Evolutionary conservation across 2,329 filamentous ascomycete species (phyloP).

Genomic region (Gremmenia infestans): DNA sequence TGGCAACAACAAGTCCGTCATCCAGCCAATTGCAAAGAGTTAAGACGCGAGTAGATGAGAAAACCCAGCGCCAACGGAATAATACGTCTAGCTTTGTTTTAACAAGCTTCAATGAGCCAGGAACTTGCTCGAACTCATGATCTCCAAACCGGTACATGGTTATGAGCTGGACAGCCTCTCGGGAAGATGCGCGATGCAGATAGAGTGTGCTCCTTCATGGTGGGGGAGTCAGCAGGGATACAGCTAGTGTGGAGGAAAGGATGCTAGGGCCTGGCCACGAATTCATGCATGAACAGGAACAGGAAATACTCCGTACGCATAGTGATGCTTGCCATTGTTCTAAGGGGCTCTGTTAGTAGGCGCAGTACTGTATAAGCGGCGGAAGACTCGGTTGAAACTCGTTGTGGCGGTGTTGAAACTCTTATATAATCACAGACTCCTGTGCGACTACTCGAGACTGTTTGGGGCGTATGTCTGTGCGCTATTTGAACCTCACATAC

Average conservation of each 20-base stretch:
- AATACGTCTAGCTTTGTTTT: slow-evolving; percentile 28
- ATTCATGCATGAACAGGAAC: slow-evolving; percentile 34
- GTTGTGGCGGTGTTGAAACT: slow-evolving; percentile 29
- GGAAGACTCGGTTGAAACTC: slow-evolving; percentile 29
- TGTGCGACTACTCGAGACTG: slow-evolving; percentile 27
- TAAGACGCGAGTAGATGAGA: slow-evolving; percentile 25
- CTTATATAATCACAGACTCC: slow-evolving; percentile 29
- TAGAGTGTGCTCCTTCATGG: slow-evolving; percentile 25
- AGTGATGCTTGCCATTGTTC: slow-evolving; percentile 23
- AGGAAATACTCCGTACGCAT: slow-evolving; percentile 2
- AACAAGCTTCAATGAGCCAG: slow-evolving; percentile 21
- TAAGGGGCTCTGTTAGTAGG: slow-evolving; percentile 12
- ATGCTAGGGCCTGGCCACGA: slow-evolving; percentile 28
- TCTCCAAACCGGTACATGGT: slow-evolving; percentile 28
- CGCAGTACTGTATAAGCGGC: slow-evolving; percentile 11
- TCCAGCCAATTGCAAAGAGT: slow-evolving; percentile 39
- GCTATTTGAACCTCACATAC: slow-evolving; percentile 22
- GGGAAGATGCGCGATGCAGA: slow-evolving; percentile 33
- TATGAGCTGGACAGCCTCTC: slow-evolving; percentile 26
- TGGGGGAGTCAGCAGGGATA: slow-evolving; percentile 26
- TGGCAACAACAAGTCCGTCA: slow-evolving; percentile 34
- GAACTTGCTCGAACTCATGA: slow-evolving; percentile 31
- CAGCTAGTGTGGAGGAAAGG: slow-evolving; percentile 25
- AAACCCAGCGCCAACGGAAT: slow-evolving; percentile 25
- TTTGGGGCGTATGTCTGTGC: slow-evolving; percentile 31